phyloP scores from a whole-genome alignment of 371 early-diverging fungal species.

The Capillidium rhysosporum region DNA sequence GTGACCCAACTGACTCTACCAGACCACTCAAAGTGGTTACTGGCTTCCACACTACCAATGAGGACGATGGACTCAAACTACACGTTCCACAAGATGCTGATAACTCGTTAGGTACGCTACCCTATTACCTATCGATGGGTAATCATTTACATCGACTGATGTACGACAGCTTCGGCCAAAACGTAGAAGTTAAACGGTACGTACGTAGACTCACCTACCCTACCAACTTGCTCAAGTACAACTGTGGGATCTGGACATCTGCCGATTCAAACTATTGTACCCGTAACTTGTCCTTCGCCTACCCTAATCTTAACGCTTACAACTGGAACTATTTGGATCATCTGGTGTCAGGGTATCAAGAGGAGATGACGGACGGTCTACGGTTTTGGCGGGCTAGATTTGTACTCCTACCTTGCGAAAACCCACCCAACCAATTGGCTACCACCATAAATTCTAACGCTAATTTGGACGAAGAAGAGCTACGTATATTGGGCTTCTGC shows the following conservation, averaged over 20 bases:
- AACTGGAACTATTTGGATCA: constrained; percentile 91
- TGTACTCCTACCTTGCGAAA: constrained; percentile 68
- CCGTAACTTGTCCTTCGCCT: constrained; percentile 37
- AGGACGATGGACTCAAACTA: constrained; percentile 1
- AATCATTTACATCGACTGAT: constrained; percentile 62
- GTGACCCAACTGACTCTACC: constrained; percentile 1
- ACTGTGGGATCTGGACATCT: constrained; percentile 77
- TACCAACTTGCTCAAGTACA: constrained; percentile 35
- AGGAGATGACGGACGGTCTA: constrained; percentile 55
- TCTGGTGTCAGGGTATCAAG: constrained; percentile 65
- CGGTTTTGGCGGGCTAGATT: constrained; percentile 80
- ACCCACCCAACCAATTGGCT: constrained; percentile 21
- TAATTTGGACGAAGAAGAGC: constrained; percentile 73
- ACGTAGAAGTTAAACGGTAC: constrained; percentile 77
- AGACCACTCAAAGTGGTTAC: constrained; percentile 1
- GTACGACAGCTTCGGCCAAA: constrained; percentile 45
- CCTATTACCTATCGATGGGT: constrained; percentile 60
- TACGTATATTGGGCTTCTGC: constrained; percentile 66
- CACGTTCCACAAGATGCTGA: background rate
- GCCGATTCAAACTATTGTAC: constrained; percentile 31
- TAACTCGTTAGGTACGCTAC: constrained; percentile 6
- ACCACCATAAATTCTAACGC: constrained; percentile 20
- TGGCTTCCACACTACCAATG: background rate
- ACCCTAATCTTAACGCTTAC: constrained; percentile 50
- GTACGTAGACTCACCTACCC: constrained; percentile 44